Evolutionary conservation across 495 filamentous ascomycete species (phyloP).

Genomic region (Penicillium taxi): DNA sequence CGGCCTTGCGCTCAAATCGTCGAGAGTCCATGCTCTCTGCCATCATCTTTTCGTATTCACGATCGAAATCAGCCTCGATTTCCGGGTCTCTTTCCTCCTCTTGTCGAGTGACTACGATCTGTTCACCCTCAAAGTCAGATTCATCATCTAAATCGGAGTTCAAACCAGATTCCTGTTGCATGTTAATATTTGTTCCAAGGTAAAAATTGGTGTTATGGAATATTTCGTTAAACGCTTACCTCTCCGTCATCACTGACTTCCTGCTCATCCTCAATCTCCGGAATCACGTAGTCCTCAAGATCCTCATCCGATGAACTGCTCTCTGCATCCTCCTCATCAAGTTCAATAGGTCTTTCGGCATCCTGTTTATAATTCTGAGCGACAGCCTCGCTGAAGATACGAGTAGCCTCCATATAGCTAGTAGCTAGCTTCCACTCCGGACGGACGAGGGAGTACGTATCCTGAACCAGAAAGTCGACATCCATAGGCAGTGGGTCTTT

Average conservation of each 20-base stretch:
- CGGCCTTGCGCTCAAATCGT: constrained; percentile 85
- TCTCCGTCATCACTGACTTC: constrained; percentile 55
- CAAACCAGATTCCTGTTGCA: constrained; percentile 42
- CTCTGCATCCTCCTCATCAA: constrained; percentile 57
- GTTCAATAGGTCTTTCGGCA: constrained; percentile 54
- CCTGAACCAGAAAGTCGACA: constrained; percentile 92
- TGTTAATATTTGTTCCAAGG: background rate
- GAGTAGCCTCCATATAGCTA: constrained; percentile 73
- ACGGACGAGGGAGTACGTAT: constrained; percentile 73
- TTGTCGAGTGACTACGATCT: constrained; percentile 81
- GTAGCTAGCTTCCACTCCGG: constrained; percentile 86
- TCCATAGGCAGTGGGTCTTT: constrained; percentile 95
- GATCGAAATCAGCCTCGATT: constrained; percentile 93
- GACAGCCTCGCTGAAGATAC: constrained; percentile 78
- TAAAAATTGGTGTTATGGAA: too few relatives aligned
- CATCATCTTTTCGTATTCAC: constrained; percentile 98
- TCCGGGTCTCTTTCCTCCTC: constrained; percentile 90
- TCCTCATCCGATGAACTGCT: constrained; percentile 56
- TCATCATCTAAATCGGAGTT: constrained; percentile 34
- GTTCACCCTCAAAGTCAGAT: constrained; percentile 63
- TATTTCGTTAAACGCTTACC: constrained; percentile 30
- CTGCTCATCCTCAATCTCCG: constrained; percentile 50
- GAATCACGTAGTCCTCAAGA: constrained; percentile 48
- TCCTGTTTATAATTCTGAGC: constrained; percentile 82
- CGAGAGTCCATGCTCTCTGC: constrained; percentile 88